Evolutionary conservation across 176 grass and related monocot species (phyloP), one percentile per base, ranked within the genome.

Genomic region (Oryza officinalis): DNA sequence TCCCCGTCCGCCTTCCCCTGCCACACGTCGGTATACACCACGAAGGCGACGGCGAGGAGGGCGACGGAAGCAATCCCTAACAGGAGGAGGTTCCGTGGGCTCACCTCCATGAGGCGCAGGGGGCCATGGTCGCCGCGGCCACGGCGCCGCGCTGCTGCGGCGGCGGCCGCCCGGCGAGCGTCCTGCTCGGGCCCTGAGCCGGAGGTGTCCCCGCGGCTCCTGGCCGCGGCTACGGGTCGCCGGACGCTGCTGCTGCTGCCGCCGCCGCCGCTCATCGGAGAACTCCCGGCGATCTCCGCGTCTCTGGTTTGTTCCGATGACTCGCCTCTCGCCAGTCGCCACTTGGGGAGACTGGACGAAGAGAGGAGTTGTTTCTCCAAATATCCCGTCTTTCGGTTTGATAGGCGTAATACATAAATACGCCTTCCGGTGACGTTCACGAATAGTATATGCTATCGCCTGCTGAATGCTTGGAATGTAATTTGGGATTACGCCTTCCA

Each of bases 21-120:
- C 90, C 79, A 83, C 22, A 79, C 78, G 25, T 80, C 44, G 45
- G 67, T 83, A 54, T 90, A 92, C 79, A 46, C 82, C 59, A 83
- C 8, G 65, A 88, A 86, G 80, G 77, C 57, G 31, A 83, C 13
- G 40, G 30, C 41, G 27, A 83, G 65, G 44, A 92, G 67, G 22
- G 85, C 32, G 8, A 87, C 23, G 45, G 86, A 77, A 23, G 73
- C 63, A 13, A 88, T 17, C 50, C 25, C 90, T 32, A 90, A 15
- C 14, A 84, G 57, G 12, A 83, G 59, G 35, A 94, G 79, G 82
- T 80, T 86, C 33, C 86, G 83, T 60, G 83, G 25, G 17, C 82
- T 88, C 59, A 90, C n/a, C 79, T 87, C 87, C 89, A 89, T 83
- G 69, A 91, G 52, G 9, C 87, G 92, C 81, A 94, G 85, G 8